Conservation (phyloP, 2,329 filamentous ascomycete species). For the Trichophyton equinum region DNA sequence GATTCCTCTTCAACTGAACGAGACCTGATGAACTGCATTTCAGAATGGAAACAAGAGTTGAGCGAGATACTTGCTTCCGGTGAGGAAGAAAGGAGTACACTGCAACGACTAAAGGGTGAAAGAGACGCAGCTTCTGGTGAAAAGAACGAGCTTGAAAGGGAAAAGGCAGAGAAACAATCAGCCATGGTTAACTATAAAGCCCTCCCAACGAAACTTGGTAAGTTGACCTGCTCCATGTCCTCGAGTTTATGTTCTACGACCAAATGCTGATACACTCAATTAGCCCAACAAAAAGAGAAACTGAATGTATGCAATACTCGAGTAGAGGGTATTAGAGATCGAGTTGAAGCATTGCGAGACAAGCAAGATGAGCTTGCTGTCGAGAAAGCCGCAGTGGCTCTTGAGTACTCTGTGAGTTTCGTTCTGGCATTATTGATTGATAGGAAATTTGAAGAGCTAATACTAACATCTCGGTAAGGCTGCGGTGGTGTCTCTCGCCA, state of each 20-base stretch:
- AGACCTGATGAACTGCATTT: slow-evolving; percentile 40
- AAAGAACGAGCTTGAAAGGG: slow-evolving; percentile 32
- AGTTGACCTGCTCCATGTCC: slow-evolving; percentile 21
- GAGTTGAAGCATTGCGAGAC: slow-evolving; percentile 41
- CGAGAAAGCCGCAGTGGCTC: slow-evolving; percentile 43
- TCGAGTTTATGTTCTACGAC: not conserved
- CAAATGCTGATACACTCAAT: slow-evolving; percentile 17
- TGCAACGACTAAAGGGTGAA: slow-evolving; percentile 17
- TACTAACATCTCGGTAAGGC: not conserved
- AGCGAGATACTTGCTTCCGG: slow-evolving; percentile 20
- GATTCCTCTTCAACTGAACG: slow-evolving; percentile 48
- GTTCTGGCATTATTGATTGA: not conserved
- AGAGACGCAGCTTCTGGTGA: slow-evolving; percentile 23
- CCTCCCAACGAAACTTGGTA: slow-evolving; percentile 60
- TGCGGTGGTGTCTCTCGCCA: slow-evolving; percentile 47
- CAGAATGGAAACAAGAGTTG: slow-evolving; percentile 33
- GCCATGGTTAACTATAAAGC: slow-evolving; percentile 52
- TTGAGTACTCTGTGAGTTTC: slow-evolving; percentile 45
- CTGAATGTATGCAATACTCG: slow-evolving; percentile 30
- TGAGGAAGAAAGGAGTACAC: slow-evolving; percentile 19
- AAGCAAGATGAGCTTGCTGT: slow-evolving; percentile 45
- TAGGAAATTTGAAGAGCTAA: not conserved
- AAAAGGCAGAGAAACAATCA: slow-evolving; percentile 57
- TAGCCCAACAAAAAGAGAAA: slow-evolving; percentile 36
- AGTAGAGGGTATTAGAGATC: slow-evolving; percentile 32